Conservation (phyloP, 2,329 filamentous ascomycete species). For the Truncatella angustata region DNA sequence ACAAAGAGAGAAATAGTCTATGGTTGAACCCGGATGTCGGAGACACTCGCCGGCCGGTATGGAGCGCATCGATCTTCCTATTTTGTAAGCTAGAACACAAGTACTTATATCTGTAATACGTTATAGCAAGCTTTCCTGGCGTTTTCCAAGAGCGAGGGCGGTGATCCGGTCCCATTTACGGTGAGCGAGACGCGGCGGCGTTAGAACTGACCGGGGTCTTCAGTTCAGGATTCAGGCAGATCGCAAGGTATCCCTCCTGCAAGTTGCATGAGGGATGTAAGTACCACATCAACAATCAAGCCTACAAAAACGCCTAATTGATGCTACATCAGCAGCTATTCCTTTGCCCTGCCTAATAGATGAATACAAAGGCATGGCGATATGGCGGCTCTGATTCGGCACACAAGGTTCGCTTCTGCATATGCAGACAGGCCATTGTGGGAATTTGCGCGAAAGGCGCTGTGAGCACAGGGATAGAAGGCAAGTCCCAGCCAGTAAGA, state of each 20-base stretch:
- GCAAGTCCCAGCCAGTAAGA: neutral
- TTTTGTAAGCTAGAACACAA: neutral
- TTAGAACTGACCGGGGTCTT: conserved; percentile 1
- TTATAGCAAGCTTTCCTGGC: neutral
- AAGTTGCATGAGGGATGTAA: neutral
- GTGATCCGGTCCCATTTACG: conserved; percentile 2
- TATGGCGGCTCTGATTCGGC: neutral
- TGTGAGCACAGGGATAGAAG: neutral
- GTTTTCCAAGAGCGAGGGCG: neutral
- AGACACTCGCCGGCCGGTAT: neutral
- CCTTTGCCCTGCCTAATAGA: too few species aligned
- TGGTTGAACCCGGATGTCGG: conserved; percentile 4
- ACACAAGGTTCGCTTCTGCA: neutral
- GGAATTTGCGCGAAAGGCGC: neutral
- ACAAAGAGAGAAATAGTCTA: conserved; percentile 7
- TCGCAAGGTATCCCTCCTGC: neutral
- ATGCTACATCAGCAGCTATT: too few species aligned
- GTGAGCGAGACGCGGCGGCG: neutral
- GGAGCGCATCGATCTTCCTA: neutral
- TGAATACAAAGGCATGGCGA: neutral
- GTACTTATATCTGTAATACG: neutral
- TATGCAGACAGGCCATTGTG: neutral
- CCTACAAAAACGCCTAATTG: too few species aligned
- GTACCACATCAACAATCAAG: neutral
- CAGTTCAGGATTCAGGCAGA: neutral